These are phyloP conservation scores for Cercospora sp. DNA, from an alignment of 2,329 filamentous ascomycete species.

Conservation along the genomic window DNA sequence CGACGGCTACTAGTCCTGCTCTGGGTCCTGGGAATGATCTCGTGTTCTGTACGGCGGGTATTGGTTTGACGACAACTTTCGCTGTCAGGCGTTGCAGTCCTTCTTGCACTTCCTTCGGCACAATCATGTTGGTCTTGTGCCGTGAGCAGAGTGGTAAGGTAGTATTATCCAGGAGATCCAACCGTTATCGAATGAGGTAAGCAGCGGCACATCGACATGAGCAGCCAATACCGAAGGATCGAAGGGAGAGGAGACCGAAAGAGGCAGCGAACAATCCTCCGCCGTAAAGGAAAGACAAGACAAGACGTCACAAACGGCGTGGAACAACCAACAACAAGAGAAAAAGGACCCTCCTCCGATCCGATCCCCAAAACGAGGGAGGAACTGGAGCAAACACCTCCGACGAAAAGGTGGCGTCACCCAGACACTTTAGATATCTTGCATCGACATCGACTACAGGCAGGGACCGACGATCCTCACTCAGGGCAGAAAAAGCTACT, in stretches of 20 bases:
- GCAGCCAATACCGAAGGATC: background rate
- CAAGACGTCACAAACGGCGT: background rate
- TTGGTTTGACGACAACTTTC: conserved; percentile 13
- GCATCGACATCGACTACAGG: background rate
- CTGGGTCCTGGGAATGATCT: conserved; percentile 12
- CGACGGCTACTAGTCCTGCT: conserved; percentile 16
- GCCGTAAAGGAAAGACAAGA: background rate
- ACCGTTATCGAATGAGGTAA: background rate
- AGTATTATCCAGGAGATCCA: background rate
- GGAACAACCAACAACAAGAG: background rate
- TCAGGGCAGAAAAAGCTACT: background rate
- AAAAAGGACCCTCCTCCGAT: background rate
- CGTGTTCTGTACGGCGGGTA: conserved; percentile 15
- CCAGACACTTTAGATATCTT: background rate
- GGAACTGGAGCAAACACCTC: background rate
- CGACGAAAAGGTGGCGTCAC: background rate
- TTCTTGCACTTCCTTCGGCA: background rate
- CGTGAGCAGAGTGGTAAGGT: background rate
- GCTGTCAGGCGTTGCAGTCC: background rate
- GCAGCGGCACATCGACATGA: background rate
- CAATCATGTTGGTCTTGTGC: background rate
- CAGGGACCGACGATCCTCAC: background rate
- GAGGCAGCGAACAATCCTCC: background rate
- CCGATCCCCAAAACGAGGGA: background rate
- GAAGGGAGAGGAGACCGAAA: background rate